These are phyloP conservation scores for Boletus reticulatus DNA, from an alignment of 768 basidiomycete species.

Conservation along the genomic window DNA sequence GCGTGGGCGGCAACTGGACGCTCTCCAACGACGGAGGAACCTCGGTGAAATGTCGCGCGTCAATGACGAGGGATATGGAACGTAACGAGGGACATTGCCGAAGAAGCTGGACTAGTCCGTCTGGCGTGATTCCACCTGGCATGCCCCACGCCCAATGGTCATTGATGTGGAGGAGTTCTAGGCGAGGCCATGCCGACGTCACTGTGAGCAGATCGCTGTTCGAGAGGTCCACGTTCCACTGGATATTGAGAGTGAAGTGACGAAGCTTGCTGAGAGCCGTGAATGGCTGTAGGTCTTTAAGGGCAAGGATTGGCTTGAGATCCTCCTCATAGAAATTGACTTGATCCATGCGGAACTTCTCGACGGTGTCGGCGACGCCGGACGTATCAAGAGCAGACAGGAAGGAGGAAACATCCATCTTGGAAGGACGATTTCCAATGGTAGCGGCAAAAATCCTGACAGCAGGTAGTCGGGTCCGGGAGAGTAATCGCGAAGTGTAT, in stretches of 20 bases:
- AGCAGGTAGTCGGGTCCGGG: background rate
- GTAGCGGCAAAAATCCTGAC: background rate
- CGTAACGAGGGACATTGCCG: background rate
- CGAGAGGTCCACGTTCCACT: background rate
- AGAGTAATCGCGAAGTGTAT: background rate
- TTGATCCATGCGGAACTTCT: background rate
- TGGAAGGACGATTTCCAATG: background rate
- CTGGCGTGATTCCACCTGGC: background rate
- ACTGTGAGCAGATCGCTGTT: background rate
- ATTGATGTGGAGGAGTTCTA: constrained; percentile 6
- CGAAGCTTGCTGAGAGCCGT: constrained; percentile 2
- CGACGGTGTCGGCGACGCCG: background rate
- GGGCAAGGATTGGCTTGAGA: background rate
- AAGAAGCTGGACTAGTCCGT: background rate
- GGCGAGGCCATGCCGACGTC: constrained; percentile 4
- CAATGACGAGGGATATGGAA: background rate
- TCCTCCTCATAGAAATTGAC: background rate
- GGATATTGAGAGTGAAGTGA: background rate
- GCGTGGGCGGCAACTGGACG: background rate
- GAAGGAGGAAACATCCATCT: background rate
- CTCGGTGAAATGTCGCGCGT: background rate
- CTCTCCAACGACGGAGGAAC: background rate
- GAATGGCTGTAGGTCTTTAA: constrained; percentile 1
- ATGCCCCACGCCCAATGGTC: background rate
- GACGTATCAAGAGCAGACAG: background rate